Evolutionary conservation across 495 filamentous ascomycete species (phyloP), one percentile per base, ranked within the genome.

Genomic region (Podospora conica): DNA sequence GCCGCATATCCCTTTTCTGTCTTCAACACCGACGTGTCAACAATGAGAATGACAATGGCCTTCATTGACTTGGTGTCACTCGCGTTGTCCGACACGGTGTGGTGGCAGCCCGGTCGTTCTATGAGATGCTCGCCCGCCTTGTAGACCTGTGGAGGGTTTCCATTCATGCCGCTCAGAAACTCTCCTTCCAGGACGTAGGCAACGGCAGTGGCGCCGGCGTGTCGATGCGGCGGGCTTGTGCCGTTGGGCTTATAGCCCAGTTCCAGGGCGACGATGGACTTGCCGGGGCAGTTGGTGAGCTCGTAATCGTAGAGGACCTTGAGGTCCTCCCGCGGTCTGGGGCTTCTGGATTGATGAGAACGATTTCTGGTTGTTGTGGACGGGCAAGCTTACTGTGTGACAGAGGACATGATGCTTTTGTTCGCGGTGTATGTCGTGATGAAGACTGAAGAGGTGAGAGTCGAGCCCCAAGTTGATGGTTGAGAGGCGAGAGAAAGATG

Each of bases 241-340:
- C 62, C 66, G 5, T 53, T 28, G 10, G 66, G 66, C n/a, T 22
- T 53, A 58, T 65, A 65, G 25, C 0, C 15, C 5, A 68, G 55
- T 25, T 68, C 66, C 22, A 68, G 28, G 0, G 28, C 66, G n/a
- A 68, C 62, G 29, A 68, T 56, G 4, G 63, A 68, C 33, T 68
- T 68, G 53, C 66, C 66, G 3, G 66, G 66, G 20, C 23, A 20
- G 31, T 68, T 68, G n/a, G 24, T 48, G 11, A 68, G 63, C 29
- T 65, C 63, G 24, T 65, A 53, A 58, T 68, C 66, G 66, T 68
- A 68, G 11, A 68, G 66, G n/a, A 65, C 33, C 1, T 65, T 65
- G 62, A 68, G 29, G 3, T 15, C 21, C n/a, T 68, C 66, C 4
- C 63, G 23, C 2, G 63, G 63, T n/a, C 63, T 28, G 21, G 63